A percentile compares a stretch with the other conserved stretches of the same genome.
Conservation (phyloP, 345 rosid genomes). For the Rhodamnia argentea region DNA sequence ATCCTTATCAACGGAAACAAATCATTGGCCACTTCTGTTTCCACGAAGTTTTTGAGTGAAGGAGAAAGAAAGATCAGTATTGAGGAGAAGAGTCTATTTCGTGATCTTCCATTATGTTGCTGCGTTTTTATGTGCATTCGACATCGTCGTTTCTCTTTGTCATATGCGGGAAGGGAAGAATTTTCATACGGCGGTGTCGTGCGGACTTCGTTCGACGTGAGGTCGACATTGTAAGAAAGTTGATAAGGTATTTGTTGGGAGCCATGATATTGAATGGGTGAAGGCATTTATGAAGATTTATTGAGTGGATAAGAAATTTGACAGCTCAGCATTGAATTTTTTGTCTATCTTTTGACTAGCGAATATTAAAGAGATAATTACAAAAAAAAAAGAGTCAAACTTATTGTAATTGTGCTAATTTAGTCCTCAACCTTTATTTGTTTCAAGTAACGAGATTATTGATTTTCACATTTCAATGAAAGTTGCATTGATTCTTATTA, state of each 20-base stretch:
- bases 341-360: too few species aligned
- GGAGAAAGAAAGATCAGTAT: neutral
- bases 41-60: neutral
- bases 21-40: slow-evolving; percentile 7
- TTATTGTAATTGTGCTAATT: too few species aligned
- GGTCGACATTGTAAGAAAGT: neutral
- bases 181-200: neutral
- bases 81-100: neutral
- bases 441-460: too few species aligned
- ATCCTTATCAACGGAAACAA: slow-evolving; percentile 7
- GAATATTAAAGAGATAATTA: too few species aligned
- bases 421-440: too few species aligned
- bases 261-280: neutral
- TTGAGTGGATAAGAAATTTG: neutral
- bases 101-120: neutral
- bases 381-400: too few species aligned
- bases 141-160: neutral
- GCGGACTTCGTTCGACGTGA: neutral
- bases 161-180: neutral
- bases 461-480: too few species aligned
- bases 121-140: neutral
- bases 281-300: too few species aligned
- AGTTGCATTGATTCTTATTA: too few species aligned
- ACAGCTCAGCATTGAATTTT: too few species aligned
- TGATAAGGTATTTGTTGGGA: neutral